Conservation (phyloP, 2,329 filamentous ascomycete species). For the Cladosporium colombiae region DNA sequence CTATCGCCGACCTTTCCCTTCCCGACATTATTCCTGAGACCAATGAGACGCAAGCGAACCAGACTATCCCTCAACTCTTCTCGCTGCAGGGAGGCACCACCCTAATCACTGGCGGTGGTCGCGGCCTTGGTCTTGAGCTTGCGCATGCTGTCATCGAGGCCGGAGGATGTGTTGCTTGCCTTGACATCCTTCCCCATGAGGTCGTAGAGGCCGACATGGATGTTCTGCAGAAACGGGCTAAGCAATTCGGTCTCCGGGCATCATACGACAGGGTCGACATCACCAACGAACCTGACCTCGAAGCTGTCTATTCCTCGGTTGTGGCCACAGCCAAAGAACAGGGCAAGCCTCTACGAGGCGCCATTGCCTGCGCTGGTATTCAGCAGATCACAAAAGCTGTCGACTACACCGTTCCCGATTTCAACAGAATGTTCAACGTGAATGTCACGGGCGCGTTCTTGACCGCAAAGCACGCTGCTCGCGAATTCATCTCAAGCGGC, state of each 20-base stretch:
- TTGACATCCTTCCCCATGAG: constrained; percentile 47
- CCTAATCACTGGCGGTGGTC: constrained; percentile 34
- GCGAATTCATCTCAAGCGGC: constrained; percentile 35
- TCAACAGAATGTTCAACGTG: constrained; percentile 41
- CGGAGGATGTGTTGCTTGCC: constrained; percentile 50
- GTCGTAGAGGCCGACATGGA: constrained; percentile 14
- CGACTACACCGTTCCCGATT: constrained; percentile 37
- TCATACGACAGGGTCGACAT: constrained; percentile 77
- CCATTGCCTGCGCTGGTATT: constrained; percentile 33
- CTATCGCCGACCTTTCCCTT: constrained; percentile 13
- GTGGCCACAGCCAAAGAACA: constrained; percentile 66
- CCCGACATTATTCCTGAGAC: constrained; percentile 6
- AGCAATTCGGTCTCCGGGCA: constrained; percentile 63
- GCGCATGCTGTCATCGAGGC: constrained; percentile 42
- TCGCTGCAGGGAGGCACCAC: constrained; percentile 23
- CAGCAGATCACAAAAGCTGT: constrained; percentile 33
- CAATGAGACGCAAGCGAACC: constrained; percentile 13
- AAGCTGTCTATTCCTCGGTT: constrained; percentile 58
- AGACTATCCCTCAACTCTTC: constrained; percentile 17
- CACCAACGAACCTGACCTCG: constrained; percentile 59
- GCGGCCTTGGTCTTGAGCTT: constrained; percentile 36
- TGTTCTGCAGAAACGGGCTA: constrained; percentile 57
- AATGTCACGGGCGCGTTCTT: constrained; percentile 43
- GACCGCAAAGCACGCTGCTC: constrained; percentile 37
- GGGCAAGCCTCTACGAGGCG: constrained; percentile 62